Evolutionary conservation across 441 rosid genomes (phyloP).

Genomic region (Gossypium lobatum): DNA sequence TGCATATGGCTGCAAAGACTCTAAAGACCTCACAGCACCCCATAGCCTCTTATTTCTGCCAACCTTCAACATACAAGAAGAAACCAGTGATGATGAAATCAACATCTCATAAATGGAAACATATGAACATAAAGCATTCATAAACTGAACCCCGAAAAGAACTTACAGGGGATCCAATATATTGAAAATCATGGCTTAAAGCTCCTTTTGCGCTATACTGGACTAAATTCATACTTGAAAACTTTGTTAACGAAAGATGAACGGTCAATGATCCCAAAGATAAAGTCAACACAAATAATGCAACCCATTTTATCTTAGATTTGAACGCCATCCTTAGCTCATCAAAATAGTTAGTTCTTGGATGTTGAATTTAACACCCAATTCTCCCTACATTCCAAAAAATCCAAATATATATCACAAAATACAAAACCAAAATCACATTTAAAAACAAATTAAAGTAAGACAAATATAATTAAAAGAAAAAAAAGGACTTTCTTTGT

Average conservation of each 20-base stretch:
- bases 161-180: conserved; percentile 41
- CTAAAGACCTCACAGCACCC: conserved; percentile 70
- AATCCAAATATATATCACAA: not conserved
- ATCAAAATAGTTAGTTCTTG: conserved; percentile 16
- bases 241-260: conserved; percentile 80
- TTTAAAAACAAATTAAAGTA: not conserved
- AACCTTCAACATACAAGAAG: conserved; percentile 36
- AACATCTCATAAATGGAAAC: conserved; percentile 11
- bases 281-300: conserved; percentile 58
- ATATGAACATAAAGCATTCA: not conserved
- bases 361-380: conserved; percentile 20
- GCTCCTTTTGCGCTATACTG: conserved; percentile 44
- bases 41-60: conserved; percentile 65
- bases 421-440: not conserved
- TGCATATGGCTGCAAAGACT: conserved; percentile 84
- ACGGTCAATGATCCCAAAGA: conserved; percentile 72
- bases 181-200: conserved; percentile 46
- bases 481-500: not conserved
- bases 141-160: not conserved
- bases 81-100: conserved; percentile 5
- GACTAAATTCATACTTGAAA: conserved; percentile 47
- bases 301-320: conserved; percentile 89
- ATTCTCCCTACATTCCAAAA: conserved; percentile 23
- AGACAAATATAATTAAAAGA: not conserved
- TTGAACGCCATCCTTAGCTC: conserved; percentile 57